phyloP scores from a whole-genome alignment of 2,329 filamentous ascomycete genomes.

The Ceratocystis colombiana region DNA sequence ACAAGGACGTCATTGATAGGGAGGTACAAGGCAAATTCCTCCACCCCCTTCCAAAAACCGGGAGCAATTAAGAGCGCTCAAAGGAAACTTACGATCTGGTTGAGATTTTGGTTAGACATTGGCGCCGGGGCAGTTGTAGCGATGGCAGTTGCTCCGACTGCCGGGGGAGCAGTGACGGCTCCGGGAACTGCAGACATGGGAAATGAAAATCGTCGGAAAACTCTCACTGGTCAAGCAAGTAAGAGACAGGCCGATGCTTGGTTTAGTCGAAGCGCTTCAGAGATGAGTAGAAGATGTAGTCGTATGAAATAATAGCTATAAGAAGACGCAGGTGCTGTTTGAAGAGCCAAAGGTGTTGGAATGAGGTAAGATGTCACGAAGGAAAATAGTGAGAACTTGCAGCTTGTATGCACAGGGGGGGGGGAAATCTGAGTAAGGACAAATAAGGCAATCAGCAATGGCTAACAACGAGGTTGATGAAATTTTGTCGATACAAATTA shows the following conservation, averaged over 20 bases:
- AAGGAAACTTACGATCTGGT: constrained; percentile 74
- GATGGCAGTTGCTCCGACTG: constrained; percentile 27
- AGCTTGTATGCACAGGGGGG: not conserved
- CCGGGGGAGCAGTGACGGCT: constrained; percentile 26
- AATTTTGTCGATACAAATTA: constrained; percentile 13
- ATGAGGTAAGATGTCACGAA: not conserved
- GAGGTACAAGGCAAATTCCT: not conserved
- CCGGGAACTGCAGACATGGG: constrained; percentile 26
- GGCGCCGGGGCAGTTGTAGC: constrained; percentile 31
- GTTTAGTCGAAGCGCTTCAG: not conserved
- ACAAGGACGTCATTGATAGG: not conserved
- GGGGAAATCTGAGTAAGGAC: no score
- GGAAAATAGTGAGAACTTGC: not conserved
- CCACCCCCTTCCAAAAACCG: not conserved
- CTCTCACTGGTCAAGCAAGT: not conserved
- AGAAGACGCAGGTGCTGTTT: not conserved
- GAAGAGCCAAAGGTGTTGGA: not conserved
- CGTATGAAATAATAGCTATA: not conserved
- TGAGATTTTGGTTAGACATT: constrained; percentile 80
- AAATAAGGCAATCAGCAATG: not conserved
- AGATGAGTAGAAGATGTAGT: not conserved
- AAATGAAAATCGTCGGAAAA: not conserved
- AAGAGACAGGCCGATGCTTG: not conserved
- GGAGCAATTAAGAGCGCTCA: not conserved
- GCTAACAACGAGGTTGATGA: not conserved